Conservation (phyloP, 148 eudicot genomes). For the Beta vulgaris region DNA sequence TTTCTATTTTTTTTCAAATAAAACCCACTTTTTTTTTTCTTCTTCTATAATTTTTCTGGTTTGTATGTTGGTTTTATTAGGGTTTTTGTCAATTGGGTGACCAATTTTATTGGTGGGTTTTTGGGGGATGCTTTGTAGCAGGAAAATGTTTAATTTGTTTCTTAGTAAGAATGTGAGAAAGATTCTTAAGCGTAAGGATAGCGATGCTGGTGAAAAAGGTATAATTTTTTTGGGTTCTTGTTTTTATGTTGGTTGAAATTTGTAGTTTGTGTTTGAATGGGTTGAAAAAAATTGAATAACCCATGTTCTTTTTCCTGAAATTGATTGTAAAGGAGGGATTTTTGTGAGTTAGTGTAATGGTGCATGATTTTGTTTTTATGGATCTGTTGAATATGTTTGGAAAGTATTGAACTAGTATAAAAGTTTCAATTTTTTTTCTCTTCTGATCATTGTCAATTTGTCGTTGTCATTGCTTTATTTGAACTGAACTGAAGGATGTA, state of each 20-base stretch:
- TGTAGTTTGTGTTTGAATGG: not conserved
- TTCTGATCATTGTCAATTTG: constrained; percentile 17
- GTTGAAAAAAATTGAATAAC: not conserved
- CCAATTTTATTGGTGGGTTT: constrained; percentile 11
- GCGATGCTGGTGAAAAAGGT: constrained; percentile 94
- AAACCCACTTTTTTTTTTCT: not conserved
- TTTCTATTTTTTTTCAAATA: not conserved
- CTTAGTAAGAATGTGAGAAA: constrained; percentile 66
- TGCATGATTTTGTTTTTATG: not conserved
- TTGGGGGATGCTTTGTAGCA: constrained; percentile 35
- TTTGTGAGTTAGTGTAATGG: not conserved
- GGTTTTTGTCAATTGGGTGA: not conserved
- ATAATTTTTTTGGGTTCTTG: not conserved
- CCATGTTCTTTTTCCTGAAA: constrained; percentile 4
- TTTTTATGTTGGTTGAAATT: not conserved
- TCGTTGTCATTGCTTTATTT: constrained; percentile 7
- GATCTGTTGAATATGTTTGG: constrained; percentile 11
- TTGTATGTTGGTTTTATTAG: not conserved
- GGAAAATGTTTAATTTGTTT: constrained; percentile 63
- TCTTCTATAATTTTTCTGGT: not conserved
- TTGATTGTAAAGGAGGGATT: not conserved
- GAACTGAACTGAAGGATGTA: not conserved
- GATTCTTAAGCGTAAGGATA: constrained; percentile 91
- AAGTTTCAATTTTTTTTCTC: constrained; percentile 1
- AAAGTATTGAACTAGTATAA: constrained; percentile 4